phyloP scores from a whole-genome alignment of 768 basidiomycete genomes.

The Grammothele lineata region DNA sequence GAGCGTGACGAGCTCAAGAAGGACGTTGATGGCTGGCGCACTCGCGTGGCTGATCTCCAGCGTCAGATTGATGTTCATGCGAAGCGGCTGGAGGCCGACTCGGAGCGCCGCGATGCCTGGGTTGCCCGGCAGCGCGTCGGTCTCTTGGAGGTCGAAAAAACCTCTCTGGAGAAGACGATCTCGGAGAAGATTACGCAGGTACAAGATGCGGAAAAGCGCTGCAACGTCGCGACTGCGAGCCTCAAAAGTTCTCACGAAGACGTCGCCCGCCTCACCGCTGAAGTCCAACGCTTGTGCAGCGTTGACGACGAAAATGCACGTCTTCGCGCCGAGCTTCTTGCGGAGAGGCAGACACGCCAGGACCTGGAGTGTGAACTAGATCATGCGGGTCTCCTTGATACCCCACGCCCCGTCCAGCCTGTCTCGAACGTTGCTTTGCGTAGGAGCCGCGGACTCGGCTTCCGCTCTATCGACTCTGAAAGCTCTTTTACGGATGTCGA shows the following conservation, averaged over 20 bases:
- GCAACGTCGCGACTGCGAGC: slow-evolving; percentile 19
- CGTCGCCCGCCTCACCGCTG: slow-evolving; percentile 31
- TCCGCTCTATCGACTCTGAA: slow-evolving; percentile 60
- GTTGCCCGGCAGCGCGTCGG: slow-evolving; percentile 72
- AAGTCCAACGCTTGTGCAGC: slow-evolving; percentile 22
- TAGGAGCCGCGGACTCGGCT: slow-evolving; percentile 43
- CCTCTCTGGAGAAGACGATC: slow-evolving; percentile 46
- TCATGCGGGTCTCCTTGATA: slow-evolving; percentile 37
- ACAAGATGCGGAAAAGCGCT: slow-evolving; percentile 27
- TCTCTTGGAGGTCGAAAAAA: slow-evolving; percentile 64
- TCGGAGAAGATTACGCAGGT: slow-evolving; percentile 30
- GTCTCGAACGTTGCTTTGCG: slow-evolving; percentile 23
- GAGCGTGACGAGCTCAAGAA: slow-evolving; percentile 87
- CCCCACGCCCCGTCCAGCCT: slow-evolving; percentile 30
- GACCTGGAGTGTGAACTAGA: slow-evolving; percentile 55
- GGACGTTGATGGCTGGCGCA: slow-evolving; percentile 86
- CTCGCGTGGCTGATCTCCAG: slow-evolving; percentile 72
- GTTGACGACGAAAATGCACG: slow-evolving; percentile 34
- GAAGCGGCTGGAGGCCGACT: slow-evolving; percentile 64
- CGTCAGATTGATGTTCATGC: slow-evolving; percentile 61
- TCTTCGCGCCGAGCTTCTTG: slow-evolving; percentile 21
- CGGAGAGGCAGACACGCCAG: slow-evolving; percentile 28
- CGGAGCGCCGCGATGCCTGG: slow-evolving; percentile 82
- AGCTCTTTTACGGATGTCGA: slow-evolving; percentile 71
- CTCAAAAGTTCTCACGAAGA: slow-evolving; percentile 32